Percentiles rank a stretch among this genome's conserved stretches.
These are phyloP conservation scores for Pholiota molesta DNA, from an alignment of 768 basidiomycete genomes.

Conservation along the genomic window DNA sequence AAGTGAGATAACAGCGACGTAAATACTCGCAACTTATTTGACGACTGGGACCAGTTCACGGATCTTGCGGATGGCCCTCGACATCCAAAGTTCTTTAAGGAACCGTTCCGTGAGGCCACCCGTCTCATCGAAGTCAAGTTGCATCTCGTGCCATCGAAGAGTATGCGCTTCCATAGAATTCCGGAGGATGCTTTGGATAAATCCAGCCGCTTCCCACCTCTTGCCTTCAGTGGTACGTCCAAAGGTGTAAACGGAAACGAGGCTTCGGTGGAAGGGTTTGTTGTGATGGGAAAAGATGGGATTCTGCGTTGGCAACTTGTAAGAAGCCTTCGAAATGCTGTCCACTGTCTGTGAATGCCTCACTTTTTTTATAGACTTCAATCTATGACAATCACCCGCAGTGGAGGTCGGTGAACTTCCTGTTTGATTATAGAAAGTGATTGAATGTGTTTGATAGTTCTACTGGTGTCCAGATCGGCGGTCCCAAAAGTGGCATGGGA, in stretches of 20 bases:
- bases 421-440: background rate
- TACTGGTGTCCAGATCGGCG: slow-evolving; percentile 69
- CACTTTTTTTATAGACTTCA: slow-evolving; percentile 43
- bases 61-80: slow-evolving; percentile 37
- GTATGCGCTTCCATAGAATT: slow-evolving; percentile 32
- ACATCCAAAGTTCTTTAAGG: slow-evolving; percentile 54
- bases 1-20: slow-evolving; percentile 15
- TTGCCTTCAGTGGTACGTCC: slow-evolving; percentile 52
- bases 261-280: slow-evolving; percentile 51
- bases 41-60: slow-evolving; percentile 30
- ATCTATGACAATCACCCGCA: slow-evolving; percentile 54
- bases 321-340: slow-evolving; percentile 26
- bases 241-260: slow-evolving; percentile 45
- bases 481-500: slow-evolving; percentile 65
- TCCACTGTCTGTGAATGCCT: background rate
- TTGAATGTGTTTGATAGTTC: slow-evolving; percentile 43
- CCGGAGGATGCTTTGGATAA: slow-evolving; percentile 14
- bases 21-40: background rate
- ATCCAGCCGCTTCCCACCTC: slow-evolving; percentile 38
- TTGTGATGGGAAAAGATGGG: slow-evolving; percentile 48
- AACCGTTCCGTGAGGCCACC: slow-evolving; percentile 65
- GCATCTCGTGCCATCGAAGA: slow-evolving; percentile 39
- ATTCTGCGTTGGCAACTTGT: slow-evolving; percentile 63
- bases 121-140: slow-evolving; percentile 63
- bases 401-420: slow-evolving; percentile 53